Evolutionary conservation across 2,329 filamentous ascomycete species (phyloP), one percentile per base, ranked within the genome.

Genomic region (Penicillium polonicum): DNA sequence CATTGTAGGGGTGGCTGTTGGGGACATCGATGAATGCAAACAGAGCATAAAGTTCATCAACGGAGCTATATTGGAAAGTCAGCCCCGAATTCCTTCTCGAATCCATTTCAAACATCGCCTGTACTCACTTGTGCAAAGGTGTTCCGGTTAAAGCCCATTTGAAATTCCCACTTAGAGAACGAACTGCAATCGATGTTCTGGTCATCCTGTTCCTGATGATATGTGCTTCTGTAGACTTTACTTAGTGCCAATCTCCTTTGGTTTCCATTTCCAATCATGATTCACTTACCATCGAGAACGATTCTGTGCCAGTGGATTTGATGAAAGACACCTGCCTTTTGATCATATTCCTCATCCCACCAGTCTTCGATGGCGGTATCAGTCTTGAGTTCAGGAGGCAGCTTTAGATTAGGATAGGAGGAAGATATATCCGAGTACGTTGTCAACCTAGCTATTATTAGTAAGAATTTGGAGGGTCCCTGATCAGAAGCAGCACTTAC

Each of bases 71-170:
- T 15, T 21, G 9, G 1, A 39, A 9, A 8, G 33, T 38, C 7
- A 39, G 17, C 12, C n/a, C n/a, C 10, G 1, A 13, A 15, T 38
- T 9, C 3, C 12, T 29, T 25, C n/a, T 44, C 2, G 17, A n/a
- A 15, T 45, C 6, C 7, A 31, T 13, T 19, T 25, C 5, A 15
- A 29, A 17, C 3, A 17, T 4, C 2, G 5, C 5, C 7, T 31
- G 12, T 15, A n/a, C 25, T 41, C 19, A 51, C 48, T 51, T 51
- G 2, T 41, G 48, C n/a, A 51, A 23, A 41, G 48, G 48, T 13
- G 48, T 51, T 5, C 48, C 48, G 12, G 36, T 42, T 10, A 51
- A 42, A 17, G 36, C 48, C 48, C 48, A 51, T 31, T 51, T 51
- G 8, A n/a, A 51, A 5, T 42, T 31, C 9, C 23, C 48, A 8